Conservation (phyloP, 2,329 filamentous ascomycete species). For the Phialophora verrucosa region DNA sequence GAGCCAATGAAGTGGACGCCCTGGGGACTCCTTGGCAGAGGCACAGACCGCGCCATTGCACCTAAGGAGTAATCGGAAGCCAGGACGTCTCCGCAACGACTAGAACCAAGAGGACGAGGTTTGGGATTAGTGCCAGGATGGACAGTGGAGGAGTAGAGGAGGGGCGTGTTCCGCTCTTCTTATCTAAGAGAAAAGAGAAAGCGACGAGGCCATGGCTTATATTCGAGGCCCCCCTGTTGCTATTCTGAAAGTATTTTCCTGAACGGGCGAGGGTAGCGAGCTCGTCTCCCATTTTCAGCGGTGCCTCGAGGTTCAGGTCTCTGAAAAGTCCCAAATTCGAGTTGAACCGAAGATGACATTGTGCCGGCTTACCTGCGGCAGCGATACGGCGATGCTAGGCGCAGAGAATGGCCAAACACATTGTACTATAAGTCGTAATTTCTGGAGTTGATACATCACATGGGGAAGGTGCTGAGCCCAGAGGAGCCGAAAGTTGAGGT, state of each 20-base stretch:
- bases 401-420: neutral
- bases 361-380: neutral
- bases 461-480: neutral
- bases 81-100: no score
- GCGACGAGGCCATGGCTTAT: no score
- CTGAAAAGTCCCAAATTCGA: neutral
- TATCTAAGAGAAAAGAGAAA: no score
- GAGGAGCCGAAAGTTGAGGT: neutral
- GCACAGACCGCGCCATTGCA: no score
- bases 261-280: no score
- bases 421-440: neutral
- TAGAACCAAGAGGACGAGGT: no score
- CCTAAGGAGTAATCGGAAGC: no score
- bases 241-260: no score
- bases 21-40: neutral
- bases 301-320: neutral
- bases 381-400: neutral
- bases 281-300: neutral
- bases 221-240: neutral
- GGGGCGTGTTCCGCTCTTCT: no score
- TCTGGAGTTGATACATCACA: neutral
- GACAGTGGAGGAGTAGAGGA: no score
- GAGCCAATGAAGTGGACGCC: conserved; percentile 46
- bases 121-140: no score
- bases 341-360: neutral